Percentiles rank a stretch among this genome's conserved stretches.
These are phyloP conservation scores for Globisporangium lucens DNA, from an alignment of 352 stramenopile genomes.

Conservation along the genomic window DNA sequence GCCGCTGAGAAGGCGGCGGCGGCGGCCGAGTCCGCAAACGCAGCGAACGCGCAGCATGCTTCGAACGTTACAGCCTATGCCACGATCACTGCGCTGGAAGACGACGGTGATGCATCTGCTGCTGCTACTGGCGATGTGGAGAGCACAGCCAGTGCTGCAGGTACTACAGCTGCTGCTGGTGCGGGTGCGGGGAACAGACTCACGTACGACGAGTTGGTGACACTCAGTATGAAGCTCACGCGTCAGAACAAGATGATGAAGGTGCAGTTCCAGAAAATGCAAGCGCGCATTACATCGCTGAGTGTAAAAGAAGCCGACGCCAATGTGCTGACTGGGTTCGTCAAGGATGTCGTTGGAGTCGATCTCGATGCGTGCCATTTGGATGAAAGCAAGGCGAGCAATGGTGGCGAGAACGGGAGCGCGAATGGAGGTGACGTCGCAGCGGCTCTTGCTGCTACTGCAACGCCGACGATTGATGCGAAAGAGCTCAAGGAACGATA, in stretches of 20 bases:
- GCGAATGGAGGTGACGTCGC: constrained; percentile 11
- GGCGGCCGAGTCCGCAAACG: constrained; percentile 9
- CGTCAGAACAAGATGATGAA: constrained; percentile 89
- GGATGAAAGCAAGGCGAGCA: constrained; percentile 15
- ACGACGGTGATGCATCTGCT: background rate
- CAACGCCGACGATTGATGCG: constrained; percentile 39
- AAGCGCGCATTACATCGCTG: constrained; percentile 40
- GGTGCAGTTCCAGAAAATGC: constrained; percentile 75
- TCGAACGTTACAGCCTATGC: constrained; percentile 6
- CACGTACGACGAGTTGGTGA: constrained; percentile 81
- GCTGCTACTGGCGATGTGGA: constrained; percentile 2
- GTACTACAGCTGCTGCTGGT: background rate
- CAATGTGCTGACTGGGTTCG: constrained; percentile 45
- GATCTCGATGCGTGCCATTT: constrained; percentile 56
- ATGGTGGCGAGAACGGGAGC: constrained; percentile 5
- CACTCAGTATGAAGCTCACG: constrained; percentile 87
- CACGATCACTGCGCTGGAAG: constrained; percentile 11
- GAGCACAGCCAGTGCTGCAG: background rate
- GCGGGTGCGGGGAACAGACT: constrained; percentile 21
- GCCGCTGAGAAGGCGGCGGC: constrained; percentile 26
- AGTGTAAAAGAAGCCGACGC: constrained; percentile 44
- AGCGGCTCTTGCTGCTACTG: background rate
- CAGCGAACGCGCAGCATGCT: constrained; percentile 11
- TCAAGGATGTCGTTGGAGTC: constrained; percentile 63
- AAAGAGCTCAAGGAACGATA: constrained; percentile 48